These are phyloP conservation scores for Raffaelea arxii DNA, from an alignment of 2,329 filamentous ascomycete species.

Conservation along the genomic window DNA sequence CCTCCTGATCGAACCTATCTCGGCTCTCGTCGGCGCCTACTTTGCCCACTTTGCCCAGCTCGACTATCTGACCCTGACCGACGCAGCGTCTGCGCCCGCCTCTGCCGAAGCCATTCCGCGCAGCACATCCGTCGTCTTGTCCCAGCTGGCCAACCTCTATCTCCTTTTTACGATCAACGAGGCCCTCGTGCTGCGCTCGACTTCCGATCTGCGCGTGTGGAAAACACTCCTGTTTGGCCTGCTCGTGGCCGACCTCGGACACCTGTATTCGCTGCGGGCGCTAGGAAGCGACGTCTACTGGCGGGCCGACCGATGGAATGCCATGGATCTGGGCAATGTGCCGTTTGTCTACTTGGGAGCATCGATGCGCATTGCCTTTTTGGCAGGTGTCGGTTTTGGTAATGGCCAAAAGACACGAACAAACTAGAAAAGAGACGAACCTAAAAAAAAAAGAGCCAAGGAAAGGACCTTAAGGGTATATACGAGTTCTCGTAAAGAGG, in stretches of 20 bases:
- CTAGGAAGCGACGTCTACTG: constrained; percentile 56
- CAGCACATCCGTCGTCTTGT: constrained; percentile 56
- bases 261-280: constrained; percentile 55
- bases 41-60: constrained; percentile 38
- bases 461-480: too few relatives aligned
- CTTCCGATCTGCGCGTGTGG: constrained; percentile 62
- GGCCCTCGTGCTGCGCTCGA: constrained; percentile 62
- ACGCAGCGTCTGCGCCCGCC: constrained; percentile 39
- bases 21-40: constrained; percentile 42
- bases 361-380: constrained; percentile 46
- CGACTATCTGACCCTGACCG: constrained; percentile 55
- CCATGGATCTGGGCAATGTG: constrained; percentile 59
- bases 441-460: too few relatives aligned
- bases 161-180: constrained; percentile 69
- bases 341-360: constrained; percentile 61
- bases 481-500: too few relatives aligned
- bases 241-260: constrained; percentile 67
- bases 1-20: constrained; percentile 57
- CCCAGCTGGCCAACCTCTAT: constrained; percentile 71
- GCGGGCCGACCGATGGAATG: constrained; percentile 52
- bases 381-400: constrained; percentile 49
- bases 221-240: constrained; percentile 54
- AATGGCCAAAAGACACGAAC: too few relatives aligned
- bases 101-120: constrained; percentile 34
- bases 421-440: too few relatives aligned